phyloP scores from a whole-genome alignment of 345 rosid species.

The Eucalyptus pauciflora region DNA sequence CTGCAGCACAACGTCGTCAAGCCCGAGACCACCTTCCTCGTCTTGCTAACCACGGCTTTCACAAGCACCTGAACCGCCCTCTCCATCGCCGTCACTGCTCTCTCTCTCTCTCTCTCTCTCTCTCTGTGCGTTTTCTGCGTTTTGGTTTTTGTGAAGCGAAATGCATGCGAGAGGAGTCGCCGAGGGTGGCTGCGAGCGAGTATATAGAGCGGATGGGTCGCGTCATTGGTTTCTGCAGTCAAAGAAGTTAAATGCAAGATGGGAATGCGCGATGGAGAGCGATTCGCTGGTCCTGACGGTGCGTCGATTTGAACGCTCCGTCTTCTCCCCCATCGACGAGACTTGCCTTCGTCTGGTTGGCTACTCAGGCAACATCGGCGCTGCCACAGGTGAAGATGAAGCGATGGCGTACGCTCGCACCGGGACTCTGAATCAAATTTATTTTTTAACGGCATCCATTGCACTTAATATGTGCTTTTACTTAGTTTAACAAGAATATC shows the following conservation, averaged over 20 bases:
- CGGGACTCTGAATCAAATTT: not conserved
- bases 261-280: not conserved
- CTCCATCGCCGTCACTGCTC: not conserved
- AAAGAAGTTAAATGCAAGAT: not conserved
- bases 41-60: not conserved
- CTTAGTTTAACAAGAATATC: not conserved
- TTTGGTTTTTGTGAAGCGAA: not conserved
- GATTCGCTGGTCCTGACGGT: not conserved
- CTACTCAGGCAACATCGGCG: not conserved
- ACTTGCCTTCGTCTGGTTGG: not conserved
- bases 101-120: not conserved
- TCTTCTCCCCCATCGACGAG: not conserved
- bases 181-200: not conserved
- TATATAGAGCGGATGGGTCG: not conserved
- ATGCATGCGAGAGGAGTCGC: not conserved
- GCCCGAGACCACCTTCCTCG: not conserved
- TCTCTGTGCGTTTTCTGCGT: not conserved
- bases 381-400: not conserved
- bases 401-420: not conserved
- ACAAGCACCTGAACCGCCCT: not conserved
- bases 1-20: not conserved
- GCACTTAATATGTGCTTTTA: not conserved
- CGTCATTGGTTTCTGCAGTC: not conserved
- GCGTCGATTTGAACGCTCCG: not conserved
- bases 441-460: not conserved